Evolutionary conservation across 2,329 filamentous ascomycete genomes (phyloP).

Genomic region (Trichoderma polysporum): DNA sequence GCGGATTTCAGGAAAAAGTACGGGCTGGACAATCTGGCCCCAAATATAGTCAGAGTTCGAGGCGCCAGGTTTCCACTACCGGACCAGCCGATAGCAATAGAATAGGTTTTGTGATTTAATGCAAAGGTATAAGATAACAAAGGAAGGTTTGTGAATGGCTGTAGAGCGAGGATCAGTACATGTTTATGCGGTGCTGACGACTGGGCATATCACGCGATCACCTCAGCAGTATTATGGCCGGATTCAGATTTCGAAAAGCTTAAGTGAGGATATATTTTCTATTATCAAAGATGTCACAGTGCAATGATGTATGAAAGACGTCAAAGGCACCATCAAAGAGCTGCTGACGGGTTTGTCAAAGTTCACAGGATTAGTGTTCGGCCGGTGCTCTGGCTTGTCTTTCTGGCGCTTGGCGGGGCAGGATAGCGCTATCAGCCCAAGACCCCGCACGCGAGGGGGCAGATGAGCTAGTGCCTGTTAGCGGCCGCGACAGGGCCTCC

Average conservation of each 20-base stretch:
- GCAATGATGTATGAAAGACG: constrained; percentile 18
- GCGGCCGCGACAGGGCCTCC: not conserved
- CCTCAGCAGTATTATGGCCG: not conserved
- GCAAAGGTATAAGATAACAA: not conserved
- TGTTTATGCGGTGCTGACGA: not conserved
- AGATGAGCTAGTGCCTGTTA: not conserved
- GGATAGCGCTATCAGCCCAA: not conserved
- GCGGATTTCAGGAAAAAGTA: not conserved
- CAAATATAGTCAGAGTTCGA: not conserved
- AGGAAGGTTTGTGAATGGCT: not conserved
- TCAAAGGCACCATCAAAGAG: not conserved
- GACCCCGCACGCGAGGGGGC: not conserved
- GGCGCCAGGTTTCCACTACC: constrained; percentile 8
- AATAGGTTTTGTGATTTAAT: not conserved
- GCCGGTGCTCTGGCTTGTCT: too few species aligned
- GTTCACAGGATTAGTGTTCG: not conserved
- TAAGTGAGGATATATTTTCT: not conserved
- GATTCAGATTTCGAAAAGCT: not conserved
- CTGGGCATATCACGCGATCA: not conserved
- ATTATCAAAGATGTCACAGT: not conserved
- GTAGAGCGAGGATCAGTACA: not conserved
- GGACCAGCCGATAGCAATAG: not conserved
- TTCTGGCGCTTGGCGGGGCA: not conserved
- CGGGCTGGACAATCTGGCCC: not conserved
- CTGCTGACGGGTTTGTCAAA: not conserved